Conservation (phyloP, 1,139 yeast genomes). For the Sugiyamaella xylanicola region DNA sequence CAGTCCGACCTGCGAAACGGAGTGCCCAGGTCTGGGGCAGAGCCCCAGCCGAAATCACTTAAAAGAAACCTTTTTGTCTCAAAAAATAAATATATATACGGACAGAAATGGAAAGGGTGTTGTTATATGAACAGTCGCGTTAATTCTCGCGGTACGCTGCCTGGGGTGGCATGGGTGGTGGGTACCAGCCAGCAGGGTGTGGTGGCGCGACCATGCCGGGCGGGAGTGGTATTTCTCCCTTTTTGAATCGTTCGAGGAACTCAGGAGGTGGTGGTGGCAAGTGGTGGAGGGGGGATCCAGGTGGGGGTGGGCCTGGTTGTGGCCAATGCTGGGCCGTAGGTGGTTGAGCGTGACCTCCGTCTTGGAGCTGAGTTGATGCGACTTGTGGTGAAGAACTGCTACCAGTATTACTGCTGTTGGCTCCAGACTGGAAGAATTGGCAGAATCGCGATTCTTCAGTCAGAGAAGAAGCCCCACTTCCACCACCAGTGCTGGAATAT, state of each 20-base stretch:
- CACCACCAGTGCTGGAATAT: conserved; percentile 7
- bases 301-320: conserved; percentile 18
- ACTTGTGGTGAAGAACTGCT: background rate
- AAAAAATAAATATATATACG: background rate
- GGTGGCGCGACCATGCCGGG: conserved; percentile 18
- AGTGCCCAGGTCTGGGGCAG: no score
- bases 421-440: conserved; percentile 12
- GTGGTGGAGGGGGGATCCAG: conserved; percentile 19
- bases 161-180: conserved; percentile 16
- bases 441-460: conserved; percentile 17
- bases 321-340: conserved; percentile 20
- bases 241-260: conserved; percentile 20
- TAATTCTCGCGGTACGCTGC: conserved; percentile 16
- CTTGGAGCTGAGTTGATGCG: no score
- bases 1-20: no score
- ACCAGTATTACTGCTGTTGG: background rate
- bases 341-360: background rate
- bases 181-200: conserved; percentile 20
- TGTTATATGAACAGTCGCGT: background rate
- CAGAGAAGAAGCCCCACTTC: conserved; percentile 15
- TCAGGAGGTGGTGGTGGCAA: conserved; percentile 27
- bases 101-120: background rate
- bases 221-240: conserved; percentile 26
- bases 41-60: no score
- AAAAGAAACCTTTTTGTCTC: background rate